These are phyloP conservation scores for Exutisphaerella laricina DNA, from an alignment of 2,329 filamentous ascomycete species.

Conservation along the genomic window DNA sequence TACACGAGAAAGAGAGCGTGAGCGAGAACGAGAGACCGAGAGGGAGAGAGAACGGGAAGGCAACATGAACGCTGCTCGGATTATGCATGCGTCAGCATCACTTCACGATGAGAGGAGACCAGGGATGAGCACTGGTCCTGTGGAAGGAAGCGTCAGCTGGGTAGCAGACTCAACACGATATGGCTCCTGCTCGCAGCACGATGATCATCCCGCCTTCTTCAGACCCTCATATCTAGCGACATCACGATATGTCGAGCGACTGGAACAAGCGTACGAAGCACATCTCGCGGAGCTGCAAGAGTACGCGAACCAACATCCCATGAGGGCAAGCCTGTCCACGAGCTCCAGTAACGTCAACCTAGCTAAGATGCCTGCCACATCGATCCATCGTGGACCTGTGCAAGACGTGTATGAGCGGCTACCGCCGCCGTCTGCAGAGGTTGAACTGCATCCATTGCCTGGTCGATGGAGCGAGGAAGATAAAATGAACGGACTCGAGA, in stretches of 20 bases:
- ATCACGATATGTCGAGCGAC: conserved; percentile 69
- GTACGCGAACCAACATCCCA: conserved; percentile 11
- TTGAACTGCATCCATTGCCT: conserved; percentile 66
- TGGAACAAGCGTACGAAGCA: conserved; percentile 54
- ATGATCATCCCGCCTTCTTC: conserved; percentile 54
- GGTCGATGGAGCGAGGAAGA: conserved; percentile 77
- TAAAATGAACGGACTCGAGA: conserved; percentile 66
- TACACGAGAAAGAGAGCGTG: conserved; percentile 3
- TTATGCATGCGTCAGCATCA: conserved; percentile 6
- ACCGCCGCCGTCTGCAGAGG: conserved; percentile 44
- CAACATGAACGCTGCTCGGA: conserved; percentile 4
- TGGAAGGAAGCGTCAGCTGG: conserved; percentile 10
- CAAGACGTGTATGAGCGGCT: conserved; percentile 79
- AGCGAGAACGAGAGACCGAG: background rate
- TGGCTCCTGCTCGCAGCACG: conserved; percentile 17
- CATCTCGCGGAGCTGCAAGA: conserved; percentile 39
- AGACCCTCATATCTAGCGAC: conserved; percentile 75
- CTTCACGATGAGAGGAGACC: conserved; percentile 8
- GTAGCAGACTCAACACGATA: conserved; percentile 18
- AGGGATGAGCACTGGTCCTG: conserved; percentile 9
- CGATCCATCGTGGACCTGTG: conserved; percentile 64
- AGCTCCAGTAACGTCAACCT: conserved; percentile 54
- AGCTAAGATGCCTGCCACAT: conserved; percentile 55
- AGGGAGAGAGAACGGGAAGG: conserved; percentile 5
- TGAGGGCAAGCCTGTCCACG: conserved; percentile 43